Evolutionary conservation across 2,329 filamentous ascomycete species (phyloP).

Genomic region (Leptosphaerulina australis): DNA sequence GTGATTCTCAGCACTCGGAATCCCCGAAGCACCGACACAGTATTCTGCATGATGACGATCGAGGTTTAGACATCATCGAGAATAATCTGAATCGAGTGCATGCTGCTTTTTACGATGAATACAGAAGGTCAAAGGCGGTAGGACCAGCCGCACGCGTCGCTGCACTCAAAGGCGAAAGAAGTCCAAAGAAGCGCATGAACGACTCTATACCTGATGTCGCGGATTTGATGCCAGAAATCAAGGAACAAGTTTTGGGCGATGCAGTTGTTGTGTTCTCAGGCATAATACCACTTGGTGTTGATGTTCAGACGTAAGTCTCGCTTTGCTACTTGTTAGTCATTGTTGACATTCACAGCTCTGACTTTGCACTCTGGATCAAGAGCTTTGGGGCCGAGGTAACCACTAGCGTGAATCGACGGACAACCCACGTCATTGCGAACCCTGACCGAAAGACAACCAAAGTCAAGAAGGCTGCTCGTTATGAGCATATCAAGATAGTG

Average conservation of each 20-base stretch:
- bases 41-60: slow-evolving; percentile 85
- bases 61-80: slow-evolving; percentile 78
- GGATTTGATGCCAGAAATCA: slow-evolving; percentile 80
- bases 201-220: slow-evolving; percentile 82
- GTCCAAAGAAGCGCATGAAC: slow-evolving; percentile 56
- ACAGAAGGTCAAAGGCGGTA: slow-evolving; percentile 63
- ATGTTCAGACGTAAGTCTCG: slow-evolving; percentile 65
- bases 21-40: slow-evolving; percentile 67
- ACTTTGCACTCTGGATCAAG: slow-evolving; percentile 84
- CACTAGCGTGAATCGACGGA: slow-evolving; percentile 59
- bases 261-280: slow-evolving; percentile 87
- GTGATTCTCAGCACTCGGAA: slow-evolving; percentile 42
- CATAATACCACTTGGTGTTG: slow-evolving; percentile 80
- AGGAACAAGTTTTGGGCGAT: slow-evolving; percentile 74
- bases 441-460: slow-evolving; percentile 81
- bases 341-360: slow-evolving; percentile 59
- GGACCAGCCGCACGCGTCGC: slow-evolving; percentile 55
- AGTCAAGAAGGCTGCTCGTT: slow-evolving; percentile 81
- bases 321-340: too few species aligned
- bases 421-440: slow-evolving; percentile 75
- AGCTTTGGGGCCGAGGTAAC: slow-evolving; percentile 80
- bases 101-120: slow-evolving; percentile 79
- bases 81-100: slow-evolving; percentile 78
- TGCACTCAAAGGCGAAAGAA: slow-evolving; percentile 58
- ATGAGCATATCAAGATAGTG: slow-evolving; percentile 85